Conservation (phyloP, 2,329 filamentous ascomycete species). For the Colletotrichum chrysophilum region DNA sequence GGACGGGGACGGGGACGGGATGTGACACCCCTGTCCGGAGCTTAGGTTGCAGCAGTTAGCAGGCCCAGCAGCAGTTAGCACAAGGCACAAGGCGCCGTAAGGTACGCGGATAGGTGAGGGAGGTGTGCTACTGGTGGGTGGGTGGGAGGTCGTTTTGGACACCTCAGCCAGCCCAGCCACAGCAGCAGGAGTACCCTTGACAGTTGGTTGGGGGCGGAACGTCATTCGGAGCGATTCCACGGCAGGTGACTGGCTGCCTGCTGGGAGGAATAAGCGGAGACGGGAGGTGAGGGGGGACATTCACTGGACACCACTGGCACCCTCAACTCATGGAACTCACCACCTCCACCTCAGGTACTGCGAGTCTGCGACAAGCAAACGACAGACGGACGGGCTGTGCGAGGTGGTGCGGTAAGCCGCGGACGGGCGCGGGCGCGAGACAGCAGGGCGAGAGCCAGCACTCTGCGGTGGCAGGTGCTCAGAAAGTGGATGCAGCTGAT, state of each 20-base stretch:
- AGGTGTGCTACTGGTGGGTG: neutral
- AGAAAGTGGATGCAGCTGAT: neutral
- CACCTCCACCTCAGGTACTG: neutral
- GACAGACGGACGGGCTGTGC: constrained; percentile 11
- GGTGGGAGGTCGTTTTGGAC: constrained; percentile 4
- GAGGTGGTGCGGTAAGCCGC: neutral
- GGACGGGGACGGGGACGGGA: constrained; percentile 18
- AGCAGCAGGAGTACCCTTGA: neutral
- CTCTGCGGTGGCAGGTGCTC: neutral
- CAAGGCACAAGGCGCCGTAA: neutral
- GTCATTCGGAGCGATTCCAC: neutral
- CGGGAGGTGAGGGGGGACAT: neutral
- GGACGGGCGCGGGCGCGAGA: neutral
- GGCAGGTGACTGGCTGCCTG: neutral
- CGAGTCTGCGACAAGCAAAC: neutral
- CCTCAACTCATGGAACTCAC: neutral
- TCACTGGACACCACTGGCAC: neutral
- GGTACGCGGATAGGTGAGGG: neutral
- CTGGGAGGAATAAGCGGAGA: neutral
- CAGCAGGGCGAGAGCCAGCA: neutral
- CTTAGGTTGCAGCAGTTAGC: neutral
- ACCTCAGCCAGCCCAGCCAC: constrained; percentile 10
- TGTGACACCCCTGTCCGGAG: constrained; percentile 17
- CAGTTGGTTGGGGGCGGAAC: constrained; percentile 15
- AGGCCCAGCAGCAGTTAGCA: neutral